Evolutionary conservation across 768 basidiomycete species (phyloP).

Genomic region (Trametes maxima): DNA sequence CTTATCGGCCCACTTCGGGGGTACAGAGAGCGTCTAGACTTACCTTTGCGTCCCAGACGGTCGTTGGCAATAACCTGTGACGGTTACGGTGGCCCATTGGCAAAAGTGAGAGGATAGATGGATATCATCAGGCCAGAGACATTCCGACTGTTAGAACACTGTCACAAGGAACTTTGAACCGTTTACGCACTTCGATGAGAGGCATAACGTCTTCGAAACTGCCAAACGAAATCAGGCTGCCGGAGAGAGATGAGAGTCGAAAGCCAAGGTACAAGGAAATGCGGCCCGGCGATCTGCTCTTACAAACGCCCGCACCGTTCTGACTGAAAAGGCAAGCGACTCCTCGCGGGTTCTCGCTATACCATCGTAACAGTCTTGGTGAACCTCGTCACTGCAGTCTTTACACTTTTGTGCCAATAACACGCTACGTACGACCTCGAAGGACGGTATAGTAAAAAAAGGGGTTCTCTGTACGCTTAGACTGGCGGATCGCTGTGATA

Average conservation of each 20-base stretch:
- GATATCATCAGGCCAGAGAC: background rate
- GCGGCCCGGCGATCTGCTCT: too few relatives aligned
- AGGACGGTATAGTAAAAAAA: too few relatives aligned
- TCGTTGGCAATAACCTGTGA: conserved; percentile 90
- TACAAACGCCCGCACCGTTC: too few relatives aligned
- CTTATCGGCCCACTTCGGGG: background rate
- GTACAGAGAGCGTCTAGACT: conserved; percentile 19
- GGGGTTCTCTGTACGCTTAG: too few relatives aligned
- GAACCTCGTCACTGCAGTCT: too few relatives aligned
- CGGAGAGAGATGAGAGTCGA: conserved; percentile 1
- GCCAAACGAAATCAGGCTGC: background rate
- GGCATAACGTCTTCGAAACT: conserved; percentile 26
- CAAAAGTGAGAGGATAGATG: background rate
- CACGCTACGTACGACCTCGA: too few relatives aligned
- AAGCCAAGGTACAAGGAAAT: background rate
- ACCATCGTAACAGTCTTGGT: too few relatives aligned
- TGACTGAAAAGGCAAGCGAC: too few relatives aligned
- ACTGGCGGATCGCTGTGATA: too few relatives aligned
- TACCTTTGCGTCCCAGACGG: conserved; percentile 92
- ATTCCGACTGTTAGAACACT: background rate
- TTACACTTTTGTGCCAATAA: too few relatives aligned
- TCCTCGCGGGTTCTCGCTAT: too few relatives aligned
- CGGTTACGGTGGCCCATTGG: background rate
- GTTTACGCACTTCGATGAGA: conserved; percentile 36
- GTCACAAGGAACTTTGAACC: background rate